phyloP scores from a whole-genome alignment of 192 early-diverging fungal genomes.

The Phycomyces blakesleeanus region DNA sequence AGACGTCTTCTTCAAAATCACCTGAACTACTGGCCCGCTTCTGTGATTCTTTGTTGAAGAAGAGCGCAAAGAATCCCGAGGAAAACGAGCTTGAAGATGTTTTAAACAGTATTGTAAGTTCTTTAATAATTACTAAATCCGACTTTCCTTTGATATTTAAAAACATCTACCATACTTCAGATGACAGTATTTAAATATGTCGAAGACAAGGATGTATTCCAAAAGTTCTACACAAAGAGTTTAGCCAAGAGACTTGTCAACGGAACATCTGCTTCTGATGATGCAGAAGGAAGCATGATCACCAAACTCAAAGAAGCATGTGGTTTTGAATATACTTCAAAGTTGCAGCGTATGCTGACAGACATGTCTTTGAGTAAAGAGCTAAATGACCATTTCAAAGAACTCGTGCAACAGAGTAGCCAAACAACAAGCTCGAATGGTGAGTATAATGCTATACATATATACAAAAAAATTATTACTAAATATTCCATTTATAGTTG shows the following conservation, averaged over 20 bases:
- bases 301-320: slow-evolving; percentile 74
- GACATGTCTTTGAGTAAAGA: slow-evolving; percentile 78
- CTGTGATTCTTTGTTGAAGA: slow-evolving; percentile 71
- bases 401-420: slow-evolving; percentile 38
- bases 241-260: slow-evolving; percentile 82
- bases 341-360: slow-evolving; percentile 85
- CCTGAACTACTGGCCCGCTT: slow-evolving; percentile 83
- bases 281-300: slow-evolving; percentile 79
- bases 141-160: no score
- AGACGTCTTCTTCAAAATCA: slow-evolving; percentile 39
- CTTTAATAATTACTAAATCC: slow-evolving; percentile 10
- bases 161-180: slow-evolving; percentile 19
- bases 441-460: neutral
- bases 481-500: slow-evolving; percentile 32
- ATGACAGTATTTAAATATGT: slow-evolving; percentile 82
- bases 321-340: slow-evolving; percentile 81
- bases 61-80: slow-evolving; percentile 34
- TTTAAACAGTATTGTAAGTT: slow-evolving; percentile 53
- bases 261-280: slow-evolving; percentile 66
- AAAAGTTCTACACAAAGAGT: slow-evolving; percentile 84
- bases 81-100: slow-evolving; percentile 70
- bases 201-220: slow-evolving; percentile 89
- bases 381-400: slow-evolving; percentile 52
- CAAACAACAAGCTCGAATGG: neutral
- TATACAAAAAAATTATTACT: neutral